Percentiles rank a stretch among this genome's conserved stretches.
Evolutionary conservation across 2,329 filamentous ascomycete genomes (phyloP).

Genomic region (Phaeosphaeria sp.): DNA sequence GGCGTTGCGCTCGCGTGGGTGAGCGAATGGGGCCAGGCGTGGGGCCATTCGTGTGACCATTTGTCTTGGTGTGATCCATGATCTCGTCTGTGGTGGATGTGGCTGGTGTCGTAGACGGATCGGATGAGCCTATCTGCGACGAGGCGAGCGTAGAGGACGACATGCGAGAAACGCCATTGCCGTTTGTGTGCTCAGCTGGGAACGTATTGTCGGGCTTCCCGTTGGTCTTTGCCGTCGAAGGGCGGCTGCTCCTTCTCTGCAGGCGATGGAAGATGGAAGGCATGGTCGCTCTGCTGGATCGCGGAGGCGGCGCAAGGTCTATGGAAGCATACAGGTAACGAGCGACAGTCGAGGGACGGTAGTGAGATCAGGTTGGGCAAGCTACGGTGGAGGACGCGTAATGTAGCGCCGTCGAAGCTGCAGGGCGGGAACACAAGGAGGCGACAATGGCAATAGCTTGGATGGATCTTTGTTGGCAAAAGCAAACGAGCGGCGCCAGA

Average conservation of each 20-base stretch:
- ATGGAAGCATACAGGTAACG: slow-evolving; percentile 24
- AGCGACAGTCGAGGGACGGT: slow-evolving; percentile 17
- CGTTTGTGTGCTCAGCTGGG: slow-evolving; percentile 22
- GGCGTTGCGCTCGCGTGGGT: slow-evolving; percentile 49
- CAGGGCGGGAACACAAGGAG: slow-evolving; percentile 19
- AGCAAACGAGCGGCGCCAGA: slow-evolving; percentile 31
- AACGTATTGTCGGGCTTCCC: slow-evolving; percentile 17
- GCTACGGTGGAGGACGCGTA: slow-evolving; percentile 30
- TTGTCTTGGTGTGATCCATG: slow-evolving; percentile 66
- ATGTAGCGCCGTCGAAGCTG: slow-evolving; percentile 24
- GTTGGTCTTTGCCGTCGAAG: slow-evolving; percentile 65
- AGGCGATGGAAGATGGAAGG: slow-evolving; percentile 76
- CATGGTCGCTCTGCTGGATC: slow-evolving; percentile 39
- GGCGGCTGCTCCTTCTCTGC: slow-evolving; percentile 72
- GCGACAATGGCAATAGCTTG: slow-evolving; percentile 27
- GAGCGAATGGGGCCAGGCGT: slow-evolving; percentile 46
- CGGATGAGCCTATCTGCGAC: slow-evolving; percentile 66
- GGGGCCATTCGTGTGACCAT: slow-evolving; percentile 50
- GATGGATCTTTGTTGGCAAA: slow-evolving; percentile 18
- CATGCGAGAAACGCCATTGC: slow-evolving; percentile 58
- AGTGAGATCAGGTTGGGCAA: slow-evolving; percentile 14
- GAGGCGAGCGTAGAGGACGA: slow-evolving; percentile 69
- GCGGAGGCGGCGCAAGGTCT: slow-evolving; percentile 11
- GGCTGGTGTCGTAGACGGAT: slow-evolving; percentile 69
- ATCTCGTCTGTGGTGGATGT: slow-evolving; percentile 75